A percentile compares a stretch with the other conserved stretches of the same genome.
Evolutionary conservation across 306 rosid species (phyloP).

Genomic region (Macrotyloma uniflorum): DNA sequence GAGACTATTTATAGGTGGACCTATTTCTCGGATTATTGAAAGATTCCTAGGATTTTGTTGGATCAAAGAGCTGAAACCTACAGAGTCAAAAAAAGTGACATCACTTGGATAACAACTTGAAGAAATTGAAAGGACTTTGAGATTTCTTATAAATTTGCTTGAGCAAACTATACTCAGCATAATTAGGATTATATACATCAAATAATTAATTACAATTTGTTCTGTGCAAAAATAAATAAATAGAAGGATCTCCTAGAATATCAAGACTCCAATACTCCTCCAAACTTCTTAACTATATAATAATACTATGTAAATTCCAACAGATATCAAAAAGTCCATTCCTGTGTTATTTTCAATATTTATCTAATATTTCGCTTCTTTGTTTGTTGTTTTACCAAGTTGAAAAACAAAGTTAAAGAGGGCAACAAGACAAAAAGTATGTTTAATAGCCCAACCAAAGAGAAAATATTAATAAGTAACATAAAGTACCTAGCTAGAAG

Average conservation of each 20-base stretch:
- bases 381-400: background rate
- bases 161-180: background rate
- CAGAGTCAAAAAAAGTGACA: background rate
- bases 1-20: background rate
- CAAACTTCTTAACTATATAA: background rate
- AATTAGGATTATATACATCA: background rate
- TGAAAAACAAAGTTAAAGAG: conserved; percentile 11
- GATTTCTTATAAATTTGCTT: background rate
- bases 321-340: background rate
- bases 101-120: background rate
- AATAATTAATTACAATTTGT: background rate
- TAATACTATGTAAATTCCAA: background rate
- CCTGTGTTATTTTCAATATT: background rate
- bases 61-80: background rate
- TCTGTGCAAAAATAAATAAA: background rate
- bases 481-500: conserved; percentile 63
- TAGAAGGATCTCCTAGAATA: background rate
- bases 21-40: background rate
- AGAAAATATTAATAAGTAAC: conserved; percentile 28
- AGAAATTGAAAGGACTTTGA: background rate
- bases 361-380: background rate
- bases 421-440: background rate
- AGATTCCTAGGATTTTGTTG: background rate
- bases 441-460: conserved; percentile 18
- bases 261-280: background rate